Base-by-base conservation (phyloP, 2,329 filamentous ascomycete genomes). In the Ascochyta rabiei region DNA sequence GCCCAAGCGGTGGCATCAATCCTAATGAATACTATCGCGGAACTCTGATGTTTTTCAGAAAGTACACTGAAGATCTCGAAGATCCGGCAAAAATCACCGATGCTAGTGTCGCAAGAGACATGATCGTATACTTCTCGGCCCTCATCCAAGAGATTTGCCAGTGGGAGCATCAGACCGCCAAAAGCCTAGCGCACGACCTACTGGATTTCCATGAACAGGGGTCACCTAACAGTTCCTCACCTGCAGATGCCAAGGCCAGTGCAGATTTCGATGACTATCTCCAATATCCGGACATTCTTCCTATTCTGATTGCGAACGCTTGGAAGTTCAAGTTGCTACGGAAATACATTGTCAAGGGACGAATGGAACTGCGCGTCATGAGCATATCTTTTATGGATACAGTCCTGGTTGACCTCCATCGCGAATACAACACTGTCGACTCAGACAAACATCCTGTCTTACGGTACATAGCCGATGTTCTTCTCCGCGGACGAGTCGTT, bases 301-400 rank as follows among this genome's bases (percentile, higher is more conserved):
- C 78, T 1, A 81, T 84, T 8, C 78, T 86, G 0, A 78, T 89
- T 15, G 75, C 81, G 1, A 79, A 81, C 47, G 82, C 86, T 50
- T 96, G 90, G 88, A 87, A 86, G 45, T 86, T 96, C 63, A 79
- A 80, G 38, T 78, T 88, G 1, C 78, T 90, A 46, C 86, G 85
- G 64, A 88, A 85, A 62, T 86, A 93, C 62, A 87, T 97, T 47
- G 86, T 84, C 67, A 93, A 90, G 53, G 88, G 90, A 31, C 90
- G 93, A 67, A 96, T 98, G 91, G 91, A 96, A 68, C 80, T 97
- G 33, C 88, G 93, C 33, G 89, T 96, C 12, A 83, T 86, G 70
- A 91, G 91, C 18, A 87, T 93, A 44, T 84, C 86, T n/a, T 80
- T 79, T 18, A 88, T 97, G 84, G 89, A 90, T 61, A 71, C 69